phyloP scores from a whole-genome alignment of 1,284 basidiomycete species.

The Cryptococcus neoformans region DNA sequence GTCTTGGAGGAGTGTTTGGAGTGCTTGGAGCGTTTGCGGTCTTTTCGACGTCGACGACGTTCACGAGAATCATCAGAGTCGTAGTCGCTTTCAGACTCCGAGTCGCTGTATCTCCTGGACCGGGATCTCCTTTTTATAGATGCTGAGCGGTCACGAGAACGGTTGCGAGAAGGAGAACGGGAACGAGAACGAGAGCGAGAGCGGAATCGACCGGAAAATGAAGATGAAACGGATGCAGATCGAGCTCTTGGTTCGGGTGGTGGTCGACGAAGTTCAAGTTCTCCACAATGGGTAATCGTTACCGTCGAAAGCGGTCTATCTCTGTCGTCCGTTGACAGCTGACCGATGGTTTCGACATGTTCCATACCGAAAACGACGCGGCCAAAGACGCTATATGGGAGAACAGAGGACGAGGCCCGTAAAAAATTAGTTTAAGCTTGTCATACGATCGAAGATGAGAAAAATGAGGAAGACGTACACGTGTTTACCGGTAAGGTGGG shows the following conservation, averaged over 20 bases:
- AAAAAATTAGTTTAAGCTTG: not conserved
- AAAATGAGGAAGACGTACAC: slow-evolving; percentile 33
- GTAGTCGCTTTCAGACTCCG: slow-evolving; percentile 12
- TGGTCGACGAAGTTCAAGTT: slow-evolving; percentile 66
- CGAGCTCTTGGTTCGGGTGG: slow-evolving; percentile 9
- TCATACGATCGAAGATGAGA: not conserved
- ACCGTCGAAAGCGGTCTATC: slow-evolving; percentile 67
- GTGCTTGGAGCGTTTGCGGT: slow-evolving; percentile 18
- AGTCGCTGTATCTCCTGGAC: slow-evolving; percentile 5
- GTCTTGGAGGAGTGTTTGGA: slow-evolving; percentile 11
- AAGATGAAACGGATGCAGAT: slow-evolving; percentile 4
- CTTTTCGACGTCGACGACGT: slow-evolving; percentile 15
- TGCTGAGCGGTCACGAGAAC: not conserved
- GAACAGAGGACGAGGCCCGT: not conserved
- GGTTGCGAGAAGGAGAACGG: slow-evolving; percentile 5
- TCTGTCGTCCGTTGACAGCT: slow-evolving; percentile 46
- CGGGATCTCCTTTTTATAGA: slow-evolving; percentile 8
- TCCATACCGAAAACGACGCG: slow-evolving; percentile 52
- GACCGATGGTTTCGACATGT: slow-evolving; percentile 51
- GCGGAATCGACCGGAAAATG: not conserved
- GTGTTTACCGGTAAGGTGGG: slow-evolving; percentile 53
- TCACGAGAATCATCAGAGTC: slow-evolving; percentile 18
- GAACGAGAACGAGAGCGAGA: slow-evolving; percentile 14
- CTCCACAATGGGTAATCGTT: slow-evolving; percentile 74
- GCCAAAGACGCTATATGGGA: slow-evolving; percentile 47